Evolutionary conservation across 129 eudicot species (phyloP).

Genomic region (Chrysanthemum makinoi): DNA sequence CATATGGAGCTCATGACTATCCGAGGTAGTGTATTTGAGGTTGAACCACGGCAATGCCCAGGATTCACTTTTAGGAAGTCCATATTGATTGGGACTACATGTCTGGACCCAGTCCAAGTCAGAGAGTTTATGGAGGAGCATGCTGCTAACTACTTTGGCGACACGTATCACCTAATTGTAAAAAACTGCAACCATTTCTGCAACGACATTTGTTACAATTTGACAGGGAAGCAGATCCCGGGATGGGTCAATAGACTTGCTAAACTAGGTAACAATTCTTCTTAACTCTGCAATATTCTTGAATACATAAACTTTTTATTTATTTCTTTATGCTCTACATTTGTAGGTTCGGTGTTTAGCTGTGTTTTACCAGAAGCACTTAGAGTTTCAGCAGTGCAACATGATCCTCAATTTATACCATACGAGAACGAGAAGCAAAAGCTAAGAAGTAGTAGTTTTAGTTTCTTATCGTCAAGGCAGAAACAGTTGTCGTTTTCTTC

Average conservation of each 20-base stretch:
- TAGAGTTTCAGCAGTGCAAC: conserved; percentile 49
- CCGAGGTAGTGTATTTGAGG: conserved; percentile 75
- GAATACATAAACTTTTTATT: no score
- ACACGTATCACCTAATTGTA: conserved; percentile 68
- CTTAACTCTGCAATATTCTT: background rate
- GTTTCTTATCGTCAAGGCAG: conserved; percentile 72
- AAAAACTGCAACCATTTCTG: conserved; percentile 85
- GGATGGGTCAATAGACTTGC: conserved; percentile 81
- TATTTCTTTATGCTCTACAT: background rate
- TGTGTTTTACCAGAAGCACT: conserved; percentile 79
- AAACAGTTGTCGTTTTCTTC: conserved; percentile 71
- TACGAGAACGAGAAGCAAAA: conserved; percentile 58
- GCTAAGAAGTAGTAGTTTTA: conserved; percentile 52
- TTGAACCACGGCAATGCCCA: conserved; percentile 75
- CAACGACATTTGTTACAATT: conserved; percentile 56
- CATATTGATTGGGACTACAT: conserved; percentile 63
- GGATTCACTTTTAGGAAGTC: conserved; percentile 78
- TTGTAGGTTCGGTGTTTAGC: conserved; percentile 64
- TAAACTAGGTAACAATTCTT: conserved; percentile 52
- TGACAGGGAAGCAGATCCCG: conserved; percentile 70
- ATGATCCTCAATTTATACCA: conserved; percentile 39
- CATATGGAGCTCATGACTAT: conserved; percentile 79
- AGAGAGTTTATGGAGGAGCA: conserved; percentile 61
- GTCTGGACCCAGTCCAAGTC: conserved; percentile 45
- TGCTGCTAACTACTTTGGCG: conserved; percentile 58